phyloP scores from a whole-genome alignment of 2,329 filamentous ascomycete species.

The Dactylellina leptospora region DNA sequence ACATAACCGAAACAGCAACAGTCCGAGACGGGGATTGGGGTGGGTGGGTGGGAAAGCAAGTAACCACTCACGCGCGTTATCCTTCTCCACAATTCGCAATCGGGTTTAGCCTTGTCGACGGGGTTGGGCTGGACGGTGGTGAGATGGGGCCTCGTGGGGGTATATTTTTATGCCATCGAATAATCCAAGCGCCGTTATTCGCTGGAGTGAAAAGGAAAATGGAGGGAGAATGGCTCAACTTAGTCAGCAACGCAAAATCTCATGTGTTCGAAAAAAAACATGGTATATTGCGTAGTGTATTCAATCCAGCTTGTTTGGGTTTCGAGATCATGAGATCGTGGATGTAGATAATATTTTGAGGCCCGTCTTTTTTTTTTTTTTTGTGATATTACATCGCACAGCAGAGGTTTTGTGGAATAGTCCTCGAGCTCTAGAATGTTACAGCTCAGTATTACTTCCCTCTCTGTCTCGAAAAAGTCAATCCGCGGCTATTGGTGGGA shows the following conservation, averaged over 20 bases:
- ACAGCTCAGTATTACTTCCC: not conserved
- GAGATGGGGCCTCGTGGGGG: slow-evolving; percentile 27
- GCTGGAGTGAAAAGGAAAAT: not conserved
- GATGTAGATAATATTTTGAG: too few relatives aligned
- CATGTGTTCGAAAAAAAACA: slow-evolving; percentile 15
- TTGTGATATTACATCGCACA: too few relatives aligned
- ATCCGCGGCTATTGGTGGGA: slow-evolving; percentile 36
- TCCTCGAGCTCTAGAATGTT: too few relatives aligned
- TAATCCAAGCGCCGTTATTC: not conserved
- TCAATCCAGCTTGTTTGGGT: not conserved
- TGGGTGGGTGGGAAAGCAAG: slow-evolving; percentile 5
- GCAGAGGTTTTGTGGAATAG: too few relatives aligned
- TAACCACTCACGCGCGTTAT: slow-evolving; percentile 49
- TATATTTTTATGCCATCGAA: not conserved
- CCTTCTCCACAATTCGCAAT: slow-evolving; percentile 54
- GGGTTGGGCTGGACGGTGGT: slow-evolving; percentile 6
- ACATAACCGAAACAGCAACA: slow-evolving; percentile 8
- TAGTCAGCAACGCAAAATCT: slow-evolving; percentile 51
- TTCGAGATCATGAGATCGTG: not conserved
- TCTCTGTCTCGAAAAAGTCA: slow-evolving; percentile 11
- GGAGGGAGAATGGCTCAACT: not conserved
- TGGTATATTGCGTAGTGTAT: not conserved
- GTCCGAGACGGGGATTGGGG: slow-evolving; percentile 10
- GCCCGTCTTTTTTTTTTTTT: too few relatives aligned
- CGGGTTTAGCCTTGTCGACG: slow-evolving; percentile 48